phyloP scores from a whole-genome alignment of 2,329 filamentous ascomycete species.

The Cladosporium sp. region DNA sequence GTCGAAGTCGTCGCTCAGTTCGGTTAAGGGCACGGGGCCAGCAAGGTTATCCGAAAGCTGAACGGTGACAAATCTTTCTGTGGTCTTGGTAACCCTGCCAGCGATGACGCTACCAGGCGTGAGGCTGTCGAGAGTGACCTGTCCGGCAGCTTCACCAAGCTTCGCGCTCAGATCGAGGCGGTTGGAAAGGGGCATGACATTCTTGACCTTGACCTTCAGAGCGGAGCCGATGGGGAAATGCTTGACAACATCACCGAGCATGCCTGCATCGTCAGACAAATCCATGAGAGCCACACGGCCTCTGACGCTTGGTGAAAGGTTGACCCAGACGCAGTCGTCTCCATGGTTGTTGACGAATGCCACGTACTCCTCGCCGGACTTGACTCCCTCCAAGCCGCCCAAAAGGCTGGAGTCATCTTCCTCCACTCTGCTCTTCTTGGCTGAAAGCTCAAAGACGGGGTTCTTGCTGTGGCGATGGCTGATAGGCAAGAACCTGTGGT shows the following conservation, averaged over 20 bases:
- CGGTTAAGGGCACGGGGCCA: slow-evolving; percentile 74
- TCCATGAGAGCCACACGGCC: slow-evolving; percentile 80
- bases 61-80: slow-evolving; percentile 76
- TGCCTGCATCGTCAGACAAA: slow-evolving; percentile 77
- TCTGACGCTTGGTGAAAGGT: slow-evolving; percentile 79
- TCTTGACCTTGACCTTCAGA: slow-evolving; percentile 71
- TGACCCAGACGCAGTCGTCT: slow-evolving; percentile 80
- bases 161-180: slow-evolving; percentile 66
- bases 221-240: slow-evolving; percentile 91
- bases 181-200: slow-evolving; percentile 66
- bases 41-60: slow-evolving; percentile 77
- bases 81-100: slow-evolving; percentile 78
- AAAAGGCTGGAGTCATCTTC: slow-evolving; percentile 55
- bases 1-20: slow-evolving; percentile 81
- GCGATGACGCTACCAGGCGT: slow-evolving; percentile 76
- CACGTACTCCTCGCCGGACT: slow-evolving; percentile 65
- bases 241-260: slow-evolving; percentile 66
- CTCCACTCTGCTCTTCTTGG: slow-evolving; percentile 52
- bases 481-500: slow-evolving; percentile 86
- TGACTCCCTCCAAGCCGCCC: slow-evolving; percentile 62
- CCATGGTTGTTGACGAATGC: slow-evolving; percentile 89
- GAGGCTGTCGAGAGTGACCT: slow-evolving; percentile 65
- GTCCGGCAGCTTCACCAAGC: slow-evolving; percentile 36
- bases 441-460: slow-evolving; percentile 77
- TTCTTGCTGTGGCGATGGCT: slow-evolving; percentile 77